Evolutionary conservation across 345 rosid genomes (phyloP), one percentile per base, ranked within the genome.

Genomic region (Populus ilicifolia): DNA sequence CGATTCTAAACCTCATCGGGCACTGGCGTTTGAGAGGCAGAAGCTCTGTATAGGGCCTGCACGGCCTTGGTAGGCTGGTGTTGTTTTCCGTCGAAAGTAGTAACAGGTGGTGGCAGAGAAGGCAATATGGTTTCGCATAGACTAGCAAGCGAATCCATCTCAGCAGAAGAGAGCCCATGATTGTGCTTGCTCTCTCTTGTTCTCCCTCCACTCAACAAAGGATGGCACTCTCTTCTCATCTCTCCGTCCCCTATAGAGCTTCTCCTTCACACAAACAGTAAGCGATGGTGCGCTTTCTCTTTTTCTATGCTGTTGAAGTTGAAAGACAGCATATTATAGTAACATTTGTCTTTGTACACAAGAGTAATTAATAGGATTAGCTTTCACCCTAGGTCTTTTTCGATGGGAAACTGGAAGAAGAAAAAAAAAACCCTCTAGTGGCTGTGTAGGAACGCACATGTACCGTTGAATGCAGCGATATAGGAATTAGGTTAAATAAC

Each of bases 111-210:
- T 8, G 72, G 23, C 35, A 89, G 46, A 79, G 94, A 71, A 67
- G 97, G 96, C 69, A 89, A 79, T 14, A 89, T 4, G 9, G 84
- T 84, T 67, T 90, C 91, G n/a, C 91, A 91, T 38, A 92, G 7
- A 80, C 88, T 79, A 16, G 84, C 72, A 77, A 94, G 69, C 1
- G 92, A 50, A 14, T 78, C 75, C 75, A 94, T 86, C 86, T 94
- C 96, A 4, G 65, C 75, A 30, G 85, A 79, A 54, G 89, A 81
- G 73, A 92, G 67, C 30, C 86, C 87, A 23, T 84, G 88, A 12
- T 13, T 66, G 84, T 80, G 64, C 69, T 76, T 83, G 21, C 50
- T 63, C 10, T 23, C 66, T 43, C 62, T 48, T 71, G 38, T 38
- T 20, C 43, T 80, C 48, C 62, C 61, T 36, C 90, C 87, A 18